Evolutionary conservation across 2,329 filamentous ascomycete genomes (phyloP), one percentile per base, ranked within the genome.

Genomic region (Sclerotinia trifoliorum): DNA sequence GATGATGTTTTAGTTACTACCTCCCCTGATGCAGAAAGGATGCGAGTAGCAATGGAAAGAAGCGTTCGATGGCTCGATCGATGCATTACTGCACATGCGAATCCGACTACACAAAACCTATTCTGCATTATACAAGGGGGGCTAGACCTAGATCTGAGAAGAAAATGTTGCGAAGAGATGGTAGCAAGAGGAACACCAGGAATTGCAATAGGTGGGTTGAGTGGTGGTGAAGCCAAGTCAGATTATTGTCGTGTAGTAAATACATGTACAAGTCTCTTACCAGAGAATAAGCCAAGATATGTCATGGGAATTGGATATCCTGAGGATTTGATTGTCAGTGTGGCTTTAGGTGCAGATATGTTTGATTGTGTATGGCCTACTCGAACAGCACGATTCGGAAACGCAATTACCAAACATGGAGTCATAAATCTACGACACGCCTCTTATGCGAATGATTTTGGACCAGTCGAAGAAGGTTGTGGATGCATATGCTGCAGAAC

Each of bases 301-400:
- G 94, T 99, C 68, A 99, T 99, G 96, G 95, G 95, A 24, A 95
- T 99, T 73, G 93, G 95, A 17, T 99, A 97, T 79, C 95, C 95
- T 1, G 95, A 98, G 81, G 95, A 99, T 77, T 83, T 99, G 67
- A 87, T 99, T 2, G 94, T 99, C 51, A 96, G 93, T 65, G 89
- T 97, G 5, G 95, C 95, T 1, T 84, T 99, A 0, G 95, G 95
- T 4, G 95, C 95, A 61, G 95, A 99, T 80, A 99, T 99, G 95
- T 99, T 99, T 78, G 95, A 99, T 80, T 99, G 96, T 77, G 95
- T 99, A 8, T 99, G 95, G 95, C 96, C 95, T 1, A 98, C 95
- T 5, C 85, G 95, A 66, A 99, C 95, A 48, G 95, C 95, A 77
- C 88, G 95, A 46, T 99, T 99, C 77, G 95, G 96, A 69, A 97